Conservation (phyloP, 768 basidiomycete genomes). For the Rhizopogon salebrosus region DNA sequence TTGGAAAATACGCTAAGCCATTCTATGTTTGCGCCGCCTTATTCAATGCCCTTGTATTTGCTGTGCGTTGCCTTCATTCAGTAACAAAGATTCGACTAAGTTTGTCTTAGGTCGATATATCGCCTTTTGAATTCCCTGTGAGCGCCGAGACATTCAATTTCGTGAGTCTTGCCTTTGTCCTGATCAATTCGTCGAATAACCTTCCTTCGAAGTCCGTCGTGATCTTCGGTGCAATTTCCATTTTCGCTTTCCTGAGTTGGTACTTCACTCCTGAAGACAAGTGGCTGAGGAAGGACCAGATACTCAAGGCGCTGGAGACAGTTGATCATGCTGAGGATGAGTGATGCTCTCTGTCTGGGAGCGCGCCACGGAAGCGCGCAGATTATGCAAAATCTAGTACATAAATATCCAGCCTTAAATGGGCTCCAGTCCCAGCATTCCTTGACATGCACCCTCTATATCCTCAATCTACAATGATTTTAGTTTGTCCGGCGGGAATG, state of each 20-base stretch:
- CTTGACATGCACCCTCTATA: conserved; percentile 77
- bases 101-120: conserved; percentile 60
- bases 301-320: conserved; percentile 43
- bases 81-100: conserved; percentile 1
- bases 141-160: conserved; percentile 78
- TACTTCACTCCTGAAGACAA: conserved; percentile 73
- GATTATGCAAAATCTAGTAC: background rate
- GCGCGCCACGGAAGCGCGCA: background rate
- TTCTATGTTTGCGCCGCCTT: conserved; percentile 65
- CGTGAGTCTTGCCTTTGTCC: conserved; percentile 39
- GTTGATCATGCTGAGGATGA: conserved; percentile 7
- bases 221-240: conserved; percentile 73
- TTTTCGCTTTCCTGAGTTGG: conserved; percentile 76
- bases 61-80: conserved; percentile 41
- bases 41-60: conserved; percentile 73
- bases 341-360: background rate
- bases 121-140: conserved; percentile 86
- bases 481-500: conserved; percentile 1
- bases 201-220: conserved; percentile 52
- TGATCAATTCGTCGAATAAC: conserved; percentile 8
- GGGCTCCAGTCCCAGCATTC: conserved; percentile 58
- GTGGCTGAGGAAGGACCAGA: conserved; percentile 69
- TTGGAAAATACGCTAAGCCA: conserved; percentile 59
- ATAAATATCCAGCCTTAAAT: conserved; percentile 7
- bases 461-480: conserved; percentile 50